Conservation (phyloP, 805 yeast genomes). For the Candida sphagnicola region DNA sequence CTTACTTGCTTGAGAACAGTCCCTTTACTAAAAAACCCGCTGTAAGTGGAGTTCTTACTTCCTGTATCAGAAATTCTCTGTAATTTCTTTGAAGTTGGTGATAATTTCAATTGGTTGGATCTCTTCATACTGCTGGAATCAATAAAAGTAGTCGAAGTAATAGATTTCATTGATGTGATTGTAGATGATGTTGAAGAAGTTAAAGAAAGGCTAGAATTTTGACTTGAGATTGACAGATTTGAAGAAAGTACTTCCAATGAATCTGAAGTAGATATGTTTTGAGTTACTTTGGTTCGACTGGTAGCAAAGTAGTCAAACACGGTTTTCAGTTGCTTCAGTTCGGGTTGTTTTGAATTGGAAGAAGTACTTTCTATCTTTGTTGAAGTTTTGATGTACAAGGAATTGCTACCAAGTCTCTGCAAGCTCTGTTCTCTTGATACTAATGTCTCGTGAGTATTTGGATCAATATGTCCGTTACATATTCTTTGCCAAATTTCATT, state of each 20-base stretch:
- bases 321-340: neutral
- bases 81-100: slow-evolving; percentile 13
- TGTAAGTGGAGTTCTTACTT: neutral
- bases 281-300: neutral
- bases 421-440: slow-evolving; percentile 44
- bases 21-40: slow-evolving; percentile 2
- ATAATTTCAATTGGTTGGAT: slow-evolving; percentile 6
- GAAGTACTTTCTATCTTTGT: neutral
- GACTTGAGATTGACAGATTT: neutral
- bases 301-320: neutral
- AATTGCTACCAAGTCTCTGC: slow-evolving; percentile 14
- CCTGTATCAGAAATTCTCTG: slow-evolving; percentile 2
- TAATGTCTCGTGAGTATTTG: slow-evolving; percentile 49
- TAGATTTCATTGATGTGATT: neutral
- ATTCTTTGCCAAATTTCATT: slow-evolving; percentile 49
- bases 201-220: neutral
- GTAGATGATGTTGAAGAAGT: neutral
- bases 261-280: neutral
- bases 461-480: slow-evolving; percentile 66
- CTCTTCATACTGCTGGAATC: neutral
- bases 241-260: neutral
- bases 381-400: slow-evolving; percentile 7
- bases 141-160: neutral
- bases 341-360: slow-evolving; percentile 1
- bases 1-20: slow-evolving; percentile 7